These are phyloP conservation scores for Exophiala spinifera DNA, from an alignment of 2,329 filamentous ascomycete genomes.

Conservation along the genomic window DNA sequence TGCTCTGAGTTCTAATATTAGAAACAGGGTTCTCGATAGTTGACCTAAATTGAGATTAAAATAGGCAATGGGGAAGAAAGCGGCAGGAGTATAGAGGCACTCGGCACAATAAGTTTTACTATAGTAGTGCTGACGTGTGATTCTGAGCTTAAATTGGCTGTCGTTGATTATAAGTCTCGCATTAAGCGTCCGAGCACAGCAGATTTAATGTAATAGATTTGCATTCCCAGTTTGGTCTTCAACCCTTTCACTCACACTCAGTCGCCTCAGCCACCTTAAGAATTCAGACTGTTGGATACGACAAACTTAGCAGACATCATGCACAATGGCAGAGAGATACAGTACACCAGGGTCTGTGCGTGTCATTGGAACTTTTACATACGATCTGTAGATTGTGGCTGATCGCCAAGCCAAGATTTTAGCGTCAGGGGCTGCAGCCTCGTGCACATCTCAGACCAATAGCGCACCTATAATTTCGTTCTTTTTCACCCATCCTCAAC, in stretches of 20 bases:
- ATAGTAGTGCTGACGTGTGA: not conserved
- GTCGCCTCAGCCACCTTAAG: not conserved
- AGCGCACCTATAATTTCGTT: not conserved
- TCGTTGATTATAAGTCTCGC: not conserved
- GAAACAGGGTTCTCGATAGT: not conserved
- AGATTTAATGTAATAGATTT: not conserved
- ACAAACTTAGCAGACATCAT: no score
- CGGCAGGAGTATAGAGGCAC: not conserved
- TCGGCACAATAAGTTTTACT: not conserved
- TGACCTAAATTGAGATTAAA: constrained; percentile 1
- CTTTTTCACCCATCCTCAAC: not conserved
- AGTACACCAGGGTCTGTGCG: not conserved
- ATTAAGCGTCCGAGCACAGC: not conserved
- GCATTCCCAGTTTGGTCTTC: not conserved
- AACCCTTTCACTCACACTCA: not conserved
- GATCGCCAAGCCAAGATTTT: not conserved
- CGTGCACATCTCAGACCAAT: not conserved
- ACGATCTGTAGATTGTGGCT: not conserved
- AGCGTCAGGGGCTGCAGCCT: not conserved
- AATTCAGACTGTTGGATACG: no score
- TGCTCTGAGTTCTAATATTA: not conserved
- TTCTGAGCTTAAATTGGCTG: not conserved
- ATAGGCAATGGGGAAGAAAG: not conserved
- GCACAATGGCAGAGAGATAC: no score
- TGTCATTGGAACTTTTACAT: not conserved